Conservation (phyloP, 75 land plant species). For the Picea glauca region DNA sequence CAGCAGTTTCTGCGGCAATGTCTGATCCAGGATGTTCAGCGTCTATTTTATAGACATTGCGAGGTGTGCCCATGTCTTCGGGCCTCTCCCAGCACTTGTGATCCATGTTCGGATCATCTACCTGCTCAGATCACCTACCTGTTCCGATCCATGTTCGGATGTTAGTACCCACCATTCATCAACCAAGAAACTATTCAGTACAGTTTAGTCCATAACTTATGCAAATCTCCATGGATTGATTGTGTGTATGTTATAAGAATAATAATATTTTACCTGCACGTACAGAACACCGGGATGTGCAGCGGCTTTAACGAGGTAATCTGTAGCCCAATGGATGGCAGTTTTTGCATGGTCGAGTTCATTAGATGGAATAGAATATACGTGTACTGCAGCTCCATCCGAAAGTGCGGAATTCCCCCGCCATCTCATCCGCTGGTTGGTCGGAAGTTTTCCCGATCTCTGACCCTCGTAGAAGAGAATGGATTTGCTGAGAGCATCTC, state of each 20-base stretch:
- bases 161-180: too few species aligned
- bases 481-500: conserved; percentile 23
- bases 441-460: conserved; percentile 31
- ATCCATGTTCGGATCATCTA: too few species aligned
- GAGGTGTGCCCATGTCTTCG: conserved; percentile 41
- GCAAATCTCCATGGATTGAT: too few species aligned
- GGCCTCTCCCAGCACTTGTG: conserved; percentile 44
- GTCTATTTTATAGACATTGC: conserved; percentile 28
- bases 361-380: not conserved
- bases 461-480: conserved; percentile 41
- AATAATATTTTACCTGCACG: conserved; percentile 52
- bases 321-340: conserved; percentile 75
- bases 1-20: conserved; percentile 39
- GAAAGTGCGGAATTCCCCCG: conserved; percentile 26
- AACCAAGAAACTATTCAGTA: too few species aligned
- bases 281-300: conserved; percentile 52
- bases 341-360: conserved; percentile 44
- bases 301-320: conserved; percentile 72
- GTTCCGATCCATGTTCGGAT: too few species aligned
- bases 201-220: too few species aligned
- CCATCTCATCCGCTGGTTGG: conserved; percentile 31
- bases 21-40: conserved; percentile 33
- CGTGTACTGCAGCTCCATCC: conserved; percentile 21
- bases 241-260: too few species aligned
- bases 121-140: too few species aligned